Evolutionary conservation across 1,139 yeast species (phyloP), one percentile per base, ranked within the genome.

Genomic region (Kluyveromyces sp.): DNA sequence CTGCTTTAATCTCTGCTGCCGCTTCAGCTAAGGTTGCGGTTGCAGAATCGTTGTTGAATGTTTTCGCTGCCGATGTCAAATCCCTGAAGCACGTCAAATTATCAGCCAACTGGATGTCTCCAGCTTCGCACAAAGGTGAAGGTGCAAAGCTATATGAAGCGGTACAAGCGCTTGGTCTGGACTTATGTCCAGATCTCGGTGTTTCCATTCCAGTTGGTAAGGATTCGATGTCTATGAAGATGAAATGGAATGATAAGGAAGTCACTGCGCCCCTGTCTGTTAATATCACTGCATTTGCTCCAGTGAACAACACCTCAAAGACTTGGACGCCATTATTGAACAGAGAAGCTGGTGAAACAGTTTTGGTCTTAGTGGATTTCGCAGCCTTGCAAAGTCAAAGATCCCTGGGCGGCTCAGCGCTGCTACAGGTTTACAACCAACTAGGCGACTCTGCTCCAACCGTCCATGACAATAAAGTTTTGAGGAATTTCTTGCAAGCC

Each of bases 51-150:
- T 73, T 94, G 58, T 68, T 89, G 65, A 94, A 94, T 63, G 64
- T 92, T 39, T 78, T 81, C 57, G 97, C 98, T 36, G 94, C 98
- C 34, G 95, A 92, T 64, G 75, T 92, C 48, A 77, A 83, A 47
- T 71, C 81, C 11, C 70, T 92, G 49, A 81, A 81, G 49, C 77
- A 81, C 54, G 81, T 92, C 44, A 85, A 89, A 60, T 70, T 94
- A 49, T 85, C 96, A 46, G 99, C 99, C 43, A 94, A 94, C 71
- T 94, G 99, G 99, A 94, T 94, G 99, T 82, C 96, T 13, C 92
- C 98, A 44, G 96, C 98, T 31, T 75, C 94, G 38, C 95, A 89
- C 56, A 80, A 80, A 16, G 97, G 98, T 61, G 98, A 94, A 67
- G 98, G 98, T 46, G 77, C 95, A 37, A 92, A 88, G 53, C 74